Conservation (phyloP, 257 asterid genomes). For the Solanum chiquidenum region DNA sequence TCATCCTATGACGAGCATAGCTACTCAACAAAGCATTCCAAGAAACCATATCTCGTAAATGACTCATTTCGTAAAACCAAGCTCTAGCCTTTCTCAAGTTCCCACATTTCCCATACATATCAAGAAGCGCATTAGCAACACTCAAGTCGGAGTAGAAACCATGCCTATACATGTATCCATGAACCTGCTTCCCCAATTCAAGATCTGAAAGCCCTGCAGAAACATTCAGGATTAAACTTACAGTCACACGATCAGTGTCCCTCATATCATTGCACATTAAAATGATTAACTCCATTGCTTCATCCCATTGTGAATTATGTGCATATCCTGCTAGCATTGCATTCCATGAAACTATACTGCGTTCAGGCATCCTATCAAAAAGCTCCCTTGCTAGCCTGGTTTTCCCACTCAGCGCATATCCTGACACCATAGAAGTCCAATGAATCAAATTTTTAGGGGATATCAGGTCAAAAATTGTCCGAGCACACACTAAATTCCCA, state of each 20-base stretch:
- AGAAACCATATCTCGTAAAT: slow-evolving; percentile 45
- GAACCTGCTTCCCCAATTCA: slow-evolving; percentile 69
- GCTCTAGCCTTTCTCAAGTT: slow-evolving; percentile 39
- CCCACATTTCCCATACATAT: slow-evolving; percentile 79
- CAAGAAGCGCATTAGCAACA: slow-evolving; percentile 56
- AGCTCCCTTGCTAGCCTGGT: slow-evolving; percentile 39
- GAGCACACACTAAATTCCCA: slow-evolving; percentile 52
- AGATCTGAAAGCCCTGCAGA: slow-evolving; percentile 51
- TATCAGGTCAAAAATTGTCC: slow-evolving; percentile 33
- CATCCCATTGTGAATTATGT: slow-evolving; percentile 42
- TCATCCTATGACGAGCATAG: slow-evolving; percentile 41
- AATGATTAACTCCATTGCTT: slow-evolving; percentile 46
- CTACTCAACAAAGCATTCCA: slow-evolving; percentile 65
- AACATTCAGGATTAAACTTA: slow-evolving; percentile 46
- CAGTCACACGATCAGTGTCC: slow-evolving; percentile 47
- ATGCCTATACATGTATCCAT: slow-evolving; percentile 55
- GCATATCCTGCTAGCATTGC: slow-evolving; percentile 70
- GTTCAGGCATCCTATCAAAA: slow-evolving; percentile 59
- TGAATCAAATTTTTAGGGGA: slow-evolving; percentile 38
- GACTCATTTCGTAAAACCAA: slow-evolving; percentile 55
- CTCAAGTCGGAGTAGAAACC: slow-evolving; percentile 30
- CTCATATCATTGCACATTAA: slow-evolving; percentile 32
- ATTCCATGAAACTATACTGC: slow-evolving; percentile 62
- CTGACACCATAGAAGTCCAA: slow-evolving; percentile 56
- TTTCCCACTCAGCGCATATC: slow-evolving; percentile 42